Evolutionary conservation across 768 basidiomycete species (phyloP), one percentile per base, ranked within the genome.

Genomic region (Stropharia rugosoannulata): DNA sequence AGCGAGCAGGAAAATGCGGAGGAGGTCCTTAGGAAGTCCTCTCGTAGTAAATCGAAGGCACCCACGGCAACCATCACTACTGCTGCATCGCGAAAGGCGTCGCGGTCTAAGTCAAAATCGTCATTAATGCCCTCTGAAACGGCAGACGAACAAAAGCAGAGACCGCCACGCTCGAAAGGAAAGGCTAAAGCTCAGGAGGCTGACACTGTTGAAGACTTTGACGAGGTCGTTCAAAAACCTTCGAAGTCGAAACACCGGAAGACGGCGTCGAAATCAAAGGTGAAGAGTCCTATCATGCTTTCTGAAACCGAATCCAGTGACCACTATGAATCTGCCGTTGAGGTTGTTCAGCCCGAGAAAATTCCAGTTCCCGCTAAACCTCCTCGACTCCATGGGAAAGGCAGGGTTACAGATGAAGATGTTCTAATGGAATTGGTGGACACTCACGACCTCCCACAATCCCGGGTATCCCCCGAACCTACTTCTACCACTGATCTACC

Each of bases 91-190:
- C 60, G 60, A 36, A 67, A 66, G 49, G 44, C 57, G 13, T 64
- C 69, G 15, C 59, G 65, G 19, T 59, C 64, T 11, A 70, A 67
- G 55, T 25, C 63, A 7, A 67, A 68, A 51, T 37, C 61, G 1
- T 63, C 65, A 32, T 50, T 42, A 9, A 54, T 51, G 13, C 55
- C 57, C 19, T 45, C 60, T 19, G 35, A 37, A 13, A 56, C 57
- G 10, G 58, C 54, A 39, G 60, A 63, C 15, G 59, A 60, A 10
- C 59, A 48, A 15, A 29, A 58, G 5, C 54, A 47, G 9, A 65
- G 65, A 51, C 53, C 57, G 36, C 57, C 62, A 7, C 64, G 62
- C 32, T 37, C 62, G 16, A 66, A 62, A 35, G 49, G 64, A 9
- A 58, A 61, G 39, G 47, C 54, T 12, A 61, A 63, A 56, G 55